These are phyloP conservation scores for Truncatella angustata DNA, from an alignment of 2,329 filamentous ascomycete species.

Conservation along the genomic window DNA sequence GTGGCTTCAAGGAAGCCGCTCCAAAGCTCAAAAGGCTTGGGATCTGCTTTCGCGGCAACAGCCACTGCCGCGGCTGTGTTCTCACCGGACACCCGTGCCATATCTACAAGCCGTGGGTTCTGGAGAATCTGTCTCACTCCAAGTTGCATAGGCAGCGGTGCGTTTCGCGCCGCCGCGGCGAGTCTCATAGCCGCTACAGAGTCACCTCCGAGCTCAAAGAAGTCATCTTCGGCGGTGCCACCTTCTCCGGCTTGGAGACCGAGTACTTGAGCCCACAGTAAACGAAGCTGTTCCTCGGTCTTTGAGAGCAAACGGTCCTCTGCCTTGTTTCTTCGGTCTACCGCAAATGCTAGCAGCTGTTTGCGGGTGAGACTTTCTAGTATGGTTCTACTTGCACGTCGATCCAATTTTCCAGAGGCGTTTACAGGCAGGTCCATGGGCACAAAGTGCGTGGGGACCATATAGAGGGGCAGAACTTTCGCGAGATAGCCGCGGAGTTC, in stretches of 20 bases:
- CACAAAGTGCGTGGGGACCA: slow-evolving; percentile 2
- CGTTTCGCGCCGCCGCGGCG: slow-evolving; percentile 1
- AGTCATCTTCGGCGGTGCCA: slow-evolving; percentile 2
- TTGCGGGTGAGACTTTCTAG: background rate
- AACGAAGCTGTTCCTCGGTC: slow-evolving; percentile 1
- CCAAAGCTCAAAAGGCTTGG: background rate
- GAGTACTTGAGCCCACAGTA: slow-evolving; percentile 7
- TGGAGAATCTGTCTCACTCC: background rate
- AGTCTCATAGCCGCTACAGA: slow-evolving; percentile 9
- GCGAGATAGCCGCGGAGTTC: background rate
- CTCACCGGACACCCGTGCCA: background rate
- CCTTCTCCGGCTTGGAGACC: background rate
- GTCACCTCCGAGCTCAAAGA: slow-evolving; percentile 8
- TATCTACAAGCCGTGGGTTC: background rate
- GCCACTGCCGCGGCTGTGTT: too few relatives aligned
- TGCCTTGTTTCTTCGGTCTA: background rate
- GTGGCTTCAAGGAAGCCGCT: background rate
- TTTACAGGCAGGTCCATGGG: slow-evolving; percentile 2
- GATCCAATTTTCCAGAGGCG: slow-evolving; percentile 6
- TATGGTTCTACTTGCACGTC: background rate
- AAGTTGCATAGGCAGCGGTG: background rate
- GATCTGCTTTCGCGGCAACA: too few relatives aligned
- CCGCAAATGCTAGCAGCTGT: background rate
- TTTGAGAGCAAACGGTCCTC: background rate
- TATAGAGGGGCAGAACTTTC: background rate